Conservation (phyloP, 2,329 filamentous ascomycete genomes). For the Atkinsonella hypoxylon region DNA sequence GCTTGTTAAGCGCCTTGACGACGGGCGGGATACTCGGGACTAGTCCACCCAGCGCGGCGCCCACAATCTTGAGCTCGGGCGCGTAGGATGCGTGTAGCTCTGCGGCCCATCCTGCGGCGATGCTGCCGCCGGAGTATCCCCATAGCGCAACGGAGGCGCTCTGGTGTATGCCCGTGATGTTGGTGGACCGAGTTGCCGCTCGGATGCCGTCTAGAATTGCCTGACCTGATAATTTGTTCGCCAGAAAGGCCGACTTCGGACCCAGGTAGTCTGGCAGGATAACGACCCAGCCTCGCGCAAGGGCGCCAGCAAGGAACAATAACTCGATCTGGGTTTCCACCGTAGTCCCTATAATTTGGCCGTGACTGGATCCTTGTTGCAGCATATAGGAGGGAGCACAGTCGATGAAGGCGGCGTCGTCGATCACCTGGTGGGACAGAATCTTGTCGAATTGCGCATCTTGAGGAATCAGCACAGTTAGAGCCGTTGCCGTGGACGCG, state of each 20-base stretch:
- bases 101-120: conserved; percentile 13
- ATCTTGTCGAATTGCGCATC: conserved; percentile 17
- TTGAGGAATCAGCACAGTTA: conserved; percentile 26
- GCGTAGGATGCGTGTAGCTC: conserved; percentile 11
- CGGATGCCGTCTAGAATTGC: conserved; percentile 32
- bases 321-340: conserved; percentile 14
- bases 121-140: conserved; percentile 20
- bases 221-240: conserved; percentile 28
- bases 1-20: not conserved
- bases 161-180: conserved; percentile 17
- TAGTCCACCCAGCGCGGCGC: not conserved
- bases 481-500: conserved; percentile 22
- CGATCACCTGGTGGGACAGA: conserved; percentile 30
- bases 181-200: conserved; percentile 20
- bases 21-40: not conserved
- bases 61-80: not conserved
- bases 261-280: conserved; percentile 35
- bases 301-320: conserved; percentile 13
- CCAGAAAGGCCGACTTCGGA: conserved; percentile 28
- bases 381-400: conserved; percentile 16
- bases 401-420: conserved; percentile 26
- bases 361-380: conserved; percentile 7
- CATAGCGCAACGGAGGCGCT: conserved; percentile 30
- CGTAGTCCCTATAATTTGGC: conserved; percentile 17
- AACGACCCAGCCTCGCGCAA: conserved; percentile 33